Base-by-base conservation (phyloP, 768 basidiomycete genomes). In the Mrakia frigida region DNA sequence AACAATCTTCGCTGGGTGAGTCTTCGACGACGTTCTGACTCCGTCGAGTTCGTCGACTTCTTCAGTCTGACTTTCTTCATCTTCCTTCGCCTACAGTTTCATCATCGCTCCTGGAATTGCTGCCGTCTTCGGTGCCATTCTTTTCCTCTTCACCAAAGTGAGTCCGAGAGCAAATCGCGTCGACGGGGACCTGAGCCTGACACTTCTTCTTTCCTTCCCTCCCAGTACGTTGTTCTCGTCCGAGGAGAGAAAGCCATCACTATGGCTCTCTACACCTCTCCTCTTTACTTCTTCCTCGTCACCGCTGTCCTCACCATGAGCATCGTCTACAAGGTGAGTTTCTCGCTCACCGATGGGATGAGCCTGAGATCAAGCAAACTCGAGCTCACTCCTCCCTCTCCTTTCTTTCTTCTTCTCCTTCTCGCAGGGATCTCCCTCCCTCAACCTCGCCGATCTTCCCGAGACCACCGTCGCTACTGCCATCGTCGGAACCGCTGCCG, bases 301-400 rank as follows among this genome's bases (percentile, higher is more conserved):
- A 28, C 79, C 9, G 80, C 82, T n/a, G 81, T 86, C 68, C 80
- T 82, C 73, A 85, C 85, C n/a, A 82, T 85, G 81, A 80, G 82
- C 31, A 83, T 84, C 72, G 74, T 84, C 52, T 84, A 83, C 81
- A 85, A 85, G 81, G 46, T 50, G 2, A 16, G 18, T n/a, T n/a
- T n/a, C n/a, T 50, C 46, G 13, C 14, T 14, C 16, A 21, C 46
- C 4, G 5, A 50, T 2, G 46, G 18, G 16, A 46, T n/a, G n/a
- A 46, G 2, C 13, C 18, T 18, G 18, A 50, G 3, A 14, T 4
- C 16, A 21, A 21, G 46, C 46, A 18, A 50, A 6, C 11, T 41
- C 39, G 39, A 21, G 46, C 1, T 4, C 16, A 50, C 18, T 50
- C 16, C 16, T 50, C 46, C 46, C 2, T 14, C 46, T 21, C 18